Conservation (phyloP, 2,329 filamentous ascomycete species). For the Epichloe bromicola region DNA sequence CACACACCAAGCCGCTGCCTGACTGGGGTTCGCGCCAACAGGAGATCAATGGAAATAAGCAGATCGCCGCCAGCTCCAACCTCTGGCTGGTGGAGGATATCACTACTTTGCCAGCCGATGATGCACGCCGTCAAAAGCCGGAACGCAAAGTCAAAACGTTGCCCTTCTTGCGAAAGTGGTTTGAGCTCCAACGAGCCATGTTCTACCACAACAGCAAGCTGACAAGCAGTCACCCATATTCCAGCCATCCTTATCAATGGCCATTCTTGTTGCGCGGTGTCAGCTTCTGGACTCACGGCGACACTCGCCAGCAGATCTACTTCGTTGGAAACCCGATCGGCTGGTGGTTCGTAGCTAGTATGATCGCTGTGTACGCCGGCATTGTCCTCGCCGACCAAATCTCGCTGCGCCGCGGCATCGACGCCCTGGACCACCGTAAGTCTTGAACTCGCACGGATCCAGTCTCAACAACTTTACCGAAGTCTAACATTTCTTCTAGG, state of each 20-base stretch:
- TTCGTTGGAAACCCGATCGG: constrained; percentile 94
- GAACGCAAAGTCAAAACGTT: constrained; percentile 68
- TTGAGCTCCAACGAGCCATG: constrained; percentile 95
- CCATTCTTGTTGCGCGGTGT: constrained; percentile 94
- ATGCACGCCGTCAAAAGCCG: constrained; percentile 61
- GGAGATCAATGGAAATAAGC: constrained; percentile 99
- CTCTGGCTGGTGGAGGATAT: constrained; percentile 91
- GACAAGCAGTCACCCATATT: constrained; percentile 92
- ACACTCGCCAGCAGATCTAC: constrained; percentile 93
- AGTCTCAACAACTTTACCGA: neutral
- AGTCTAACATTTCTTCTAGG: constrained; percentile 36
- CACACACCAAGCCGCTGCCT: constrained; percentile 83
- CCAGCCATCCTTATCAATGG: constrained; percentile 92
- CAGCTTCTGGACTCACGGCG: constrained; percentile 97
- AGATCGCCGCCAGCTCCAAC: constrained; percentile 77
- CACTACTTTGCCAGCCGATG: constrained; percentile 59
- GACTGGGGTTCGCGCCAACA: constrained; percentile 97
- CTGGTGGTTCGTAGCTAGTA: constrained; percentile 91
- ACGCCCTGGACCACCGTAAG: constrained; percentile 87
- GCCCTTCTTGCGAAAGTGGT: constrained; percentile 86
- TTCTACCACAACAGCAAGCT: constrained; percentile 99
- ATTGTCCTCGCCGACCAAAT: constrained; percentile 89
- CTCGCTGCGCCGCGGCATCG: constrained; percentile 80
- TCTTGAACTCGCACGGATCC: constrained; percentile 15
- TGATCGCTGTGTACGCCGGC: constrained; percentile 85